phyloP scores from a whole-genome alignment of 2,329 filamentous ascomycete genomes.

The Fusarium sp. region DNA sequence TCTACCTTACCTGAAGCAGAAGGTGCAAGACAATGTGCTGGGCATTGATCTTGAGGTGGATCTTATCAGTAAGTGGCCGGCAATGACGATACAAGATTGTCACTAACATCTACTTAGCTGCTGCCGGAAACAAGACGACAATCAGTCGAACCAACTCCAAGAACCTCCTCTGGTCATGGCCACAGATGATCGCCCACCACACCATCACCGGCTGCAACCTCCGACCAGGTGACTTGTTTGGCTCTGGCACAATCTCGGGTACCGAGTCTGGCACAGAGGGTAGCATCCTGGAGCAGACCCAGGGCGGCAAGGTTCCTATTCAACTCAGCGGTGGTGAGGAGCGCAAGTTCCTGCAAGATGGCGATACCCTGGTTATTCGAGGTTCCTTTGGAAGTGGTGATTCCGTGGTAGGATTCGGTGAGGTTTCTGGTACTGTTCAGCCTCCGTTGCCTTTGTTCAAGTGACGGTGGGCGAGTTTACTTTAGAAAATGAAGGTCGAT shows the following conservation, averaged over 20 bases:
- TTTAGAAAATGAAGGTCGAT: background rate
- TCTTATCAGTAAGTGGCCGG: slow-evolving; percentile 50
- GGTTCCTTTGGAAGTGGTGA: slow-evolving; percentile 76
- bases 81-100: too few species aligned
- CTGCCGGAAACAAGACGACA: slow-evolving; percentile 47
- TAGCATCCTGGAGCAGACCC: slow-evolving; percentile 78
- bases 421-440: slow-evolving; percentile 73
- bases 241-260: slow-evolving; percentile 81
- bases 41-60: slow-evolving; percentile 55
- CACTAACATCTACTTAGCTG: slow-evolving; percentile 40
- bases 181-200: slow-evolving; percentile 87
- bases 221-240: slow-evolving; percentile 79
- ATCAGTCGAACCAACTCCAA: slow-evolving; percentile 51
- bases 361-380: slow-evolving; percentile 75
- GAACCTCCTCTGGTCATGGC: slow-evolving; percentile 80
- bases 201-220: slow-evolving; percentile 82
- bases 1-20: slow-evolving; percentile 67
- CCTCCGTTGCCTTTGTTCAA: slow-evolving; percentile 49
- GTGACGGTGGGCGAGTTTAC: background rate
- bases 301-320: slow-evolving; percentile 74
- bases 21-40: slow-evolving; percentile 51
- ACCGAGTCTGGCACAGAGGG: slow-evolving; percentile 73
- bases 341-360: slow-evolving; percentile 79
- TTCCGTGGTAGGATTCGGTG: slow-evolving; percentile 80
- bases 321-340: slow-evolving; percentile 73